A percentile compares a stretch with the other conserved stretches of the same genome.
phyloP scores from a whole-genome alignment of 441 rosid species.

The Macaranga tanarius region DNA sequence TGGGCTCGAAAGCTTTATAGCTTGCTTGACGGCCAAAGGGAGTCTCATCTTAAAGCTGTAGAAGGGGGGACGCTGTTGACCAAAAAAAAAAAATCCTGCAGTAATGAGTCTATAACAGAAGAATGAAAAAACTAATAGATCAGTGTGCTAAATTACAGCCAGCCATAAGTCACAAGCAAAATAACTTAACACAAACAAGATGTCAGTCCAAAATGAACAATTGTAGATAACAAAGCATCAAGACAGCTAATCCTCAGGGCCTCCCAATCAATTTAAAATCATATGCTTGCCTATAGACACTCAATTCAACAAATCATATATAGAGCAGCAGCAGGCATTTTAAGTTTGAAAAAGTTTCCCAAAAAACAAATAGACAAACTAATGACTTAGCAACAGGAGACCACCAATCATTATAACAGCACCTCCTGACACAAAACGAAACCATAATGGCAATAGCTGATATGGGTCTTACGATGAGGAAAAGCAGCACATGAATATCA shows the following conservation, averaged over 20 bases:
- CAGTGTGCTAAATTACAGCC: neutral
- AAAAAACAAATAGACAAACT: too few species aligned
- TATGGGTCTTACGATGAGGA: too few species aligned
- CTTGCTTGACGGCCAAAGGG: slow-evolving; percentile 51
- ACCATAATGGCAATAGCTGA: too few species aligned
- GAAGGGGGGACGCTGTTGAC: slow-evolving; percentile 67
- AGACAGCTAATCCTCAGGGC: neutral
- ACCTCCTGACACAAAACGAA: too few species aligned
- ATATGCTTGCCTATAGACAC: neutral
- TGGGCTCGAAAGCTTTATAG: slow-evolving; percentile 56
- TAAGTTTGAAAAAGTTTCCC: neutral
- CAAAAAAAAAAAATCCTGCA: slow-evolving; percentile 22
- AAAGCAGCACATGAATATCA: too few species aligned
- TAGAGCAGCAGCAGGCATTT: neutral
- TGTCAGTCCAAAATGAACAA: neutral
- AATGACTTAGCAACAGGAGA: too few species aligned
- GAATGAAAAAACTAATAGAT: neutral
- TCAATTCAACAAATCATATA: neutral
- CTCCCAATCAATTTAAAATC: neutral
- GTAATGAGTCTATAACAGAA: neutral
- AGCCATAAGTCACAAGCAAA: neutral
- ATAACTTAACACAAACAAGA: neutral
- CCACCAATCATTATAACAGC: too few species aligned
- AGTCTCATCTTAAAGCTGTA: slow-evolving; percentile 87
- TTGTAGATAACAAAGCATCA: neutral